phyloP scores from a whole-genome alignment of 2,329 filamentous ascomycete species.

The Aspergillus ochraceoroseus region DNA sequence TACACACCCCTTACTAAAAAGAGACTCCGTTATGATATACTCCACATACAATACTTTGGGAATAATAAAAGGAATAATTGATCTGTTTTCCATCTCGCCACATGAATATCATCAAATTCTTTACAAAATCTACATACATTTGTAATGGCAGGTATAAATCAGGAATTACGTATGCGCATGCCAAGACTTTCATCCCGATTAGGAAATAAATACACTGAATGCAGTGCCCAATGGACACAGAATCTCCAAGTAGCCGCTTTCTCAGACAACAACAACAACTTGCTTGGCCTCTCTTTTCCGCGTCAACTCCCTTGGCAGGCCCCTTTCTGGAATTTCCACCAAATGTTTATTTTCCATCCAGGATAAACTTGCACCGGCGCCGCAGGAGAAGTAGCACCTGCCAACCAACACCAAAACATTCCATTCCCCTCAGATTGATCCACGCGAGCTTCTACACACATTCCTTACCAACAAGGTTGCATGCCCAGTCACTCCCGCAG shows the following conservation, averaged over 20 bases:
- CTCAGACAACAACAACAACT: slow-evolving; percentile 2
- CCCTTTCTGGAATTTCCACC: neutral
- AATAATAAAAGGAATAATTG: no score
- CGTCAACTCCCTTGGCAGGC: neutral
- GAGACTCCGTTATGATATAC: no score
- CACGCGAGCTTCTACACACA: no score
- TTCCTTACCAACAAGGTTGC: slow-evolving; percentile 13
- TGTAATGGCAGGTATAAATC: no score
- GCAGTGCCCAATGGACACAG: no score
- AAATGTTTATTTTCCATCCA: slow-evolving; percentile 1
- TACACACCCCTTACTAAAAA: no score
- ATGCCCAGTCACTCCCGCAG: slow-evolving; percentile 35
- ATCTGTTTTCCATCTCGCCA: no score
- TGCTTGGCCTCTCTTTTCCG: slow-evolving; percentile 5
- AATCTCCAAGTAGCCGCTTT: slow-evolving; percentile 8
- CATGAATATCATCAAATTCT: no score
- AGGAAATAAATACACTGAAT: slow-evolving; percentile 7
- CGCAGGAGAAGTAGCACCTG: neutral
- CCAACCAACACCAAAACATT: no score
- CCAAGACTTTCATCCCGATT: slow-evolving; percentile 7
- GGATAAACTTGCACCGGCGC: slow-evolving; percentile 5
- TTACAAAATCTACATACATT: no score
- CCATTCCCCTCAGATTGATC: no score
- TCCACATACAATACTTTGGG: no score
- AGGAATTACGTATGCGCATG: slow-evolving; percentile 2